phyloP scores from a whole-genome alignment of 768 basidiomycete genomes.

The Rhizopogon rudus region DNA sequence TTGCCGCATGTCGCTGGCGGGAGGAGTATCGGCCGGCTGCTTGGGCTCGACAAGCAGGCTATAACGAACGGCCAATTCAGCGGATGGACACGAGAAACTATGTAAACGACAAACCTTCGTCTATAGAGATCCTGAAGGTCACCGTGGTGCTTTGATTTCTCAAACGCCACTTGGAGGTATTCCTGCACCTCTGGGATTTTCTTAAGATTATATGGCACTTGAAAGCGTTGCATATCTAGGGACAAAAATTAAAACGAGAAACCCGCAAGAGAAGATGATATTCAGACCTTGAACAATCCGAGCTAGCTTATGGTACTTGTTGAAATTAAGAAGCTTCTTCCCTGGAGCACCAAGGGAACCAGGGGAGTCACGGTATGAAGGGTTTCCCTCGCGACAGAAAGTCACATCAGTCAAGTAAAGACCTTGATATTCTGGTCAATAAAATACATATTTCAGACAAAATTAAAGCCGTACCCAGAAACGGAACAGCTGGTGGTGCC shows the following conservation, averaged over 20 bases:
- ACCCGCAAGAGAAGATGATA: not conserved
- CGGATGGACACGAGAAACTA: not conserved
- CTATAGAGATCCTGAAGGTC: conserved; percentile 84
- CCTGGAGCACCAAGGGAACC: conserved; percentile 68
- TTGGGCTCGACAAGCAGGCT: conserved; percentile 83
- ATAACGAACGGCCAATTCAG: conserved; percentile 6
- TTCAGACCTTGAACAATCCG: conserved; percentile 72
- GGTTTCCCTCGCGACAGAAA: conserved; percentile 94
- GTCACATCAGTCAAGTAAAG: conserved; percentile 90
- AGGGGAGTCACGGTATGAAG: conserved; percentile 77
- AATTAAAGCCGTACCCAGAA: conserved; percentile 60
- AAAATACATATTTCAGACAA: not conserved
- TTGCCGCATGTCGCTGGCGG: conserved; percentile 66
- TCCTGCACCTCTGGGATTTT: conserved; percentile 87
- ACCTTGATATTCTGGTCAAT: conserved; percentile 36
- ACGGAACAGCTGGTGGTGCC: conserved; percentile 90
- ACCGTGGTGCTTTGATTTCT: conserved; percentile 70
- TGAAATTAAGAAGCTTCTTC: conserved; percentile 89
- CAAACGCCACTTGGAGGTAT: conserved; percentile 69
- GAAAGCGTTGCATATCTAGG: conserved; percentile 88
- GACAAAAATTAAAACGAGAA: conserved; percentile 3
- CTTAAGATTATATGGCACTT: conserved; percentile 80
- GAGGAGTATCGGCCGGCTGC: conserved; percentile 68
- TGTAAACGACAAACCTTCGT: conserved; percentile 52
- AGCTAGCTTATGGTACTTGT: conserved; percentile 90